Percentiles rank a stretch among this genome's conserved stretches.
Conservation (phyloP, 768 basidiomycete species). For the Lyophyllum decastes region DNA sequence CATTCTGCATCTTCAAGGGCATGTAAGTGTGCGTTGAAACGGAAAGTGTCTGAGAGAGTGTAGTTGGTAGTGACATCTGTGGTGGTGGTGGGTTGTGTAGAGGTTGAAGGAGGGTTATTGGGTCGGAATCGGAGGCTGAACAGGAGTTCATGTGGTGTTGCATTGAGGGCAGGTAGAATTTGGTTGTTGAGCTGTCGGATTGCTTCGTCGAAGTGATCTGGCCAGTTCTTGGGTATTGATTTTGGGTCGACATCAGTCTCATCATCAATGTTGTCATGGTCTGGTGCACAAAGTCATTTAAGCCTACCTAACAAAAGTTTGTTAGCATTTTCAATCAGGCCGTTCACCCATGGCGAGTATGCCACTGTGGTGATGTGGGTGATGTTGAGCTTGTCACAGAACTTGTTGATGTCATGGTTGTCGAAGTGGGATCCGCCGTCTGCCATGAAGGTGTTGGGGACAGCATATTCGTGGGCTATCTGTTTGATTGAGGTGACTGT, state of each 20-base stretch:
- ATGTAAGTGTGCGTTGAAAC: neutral
- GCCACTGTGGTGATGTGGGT: too few species aligned
- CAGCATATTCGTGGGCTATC: too few species aligned
- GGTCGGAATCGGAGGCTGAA: neutral
- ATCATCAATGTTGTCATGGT: neutral
- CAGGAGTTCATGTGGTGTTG: too few species aligned
- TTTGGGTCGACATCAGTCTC: neutral
- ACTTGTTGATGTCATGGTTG: conserved; percentile 22
- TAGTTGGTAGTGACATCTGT: neutral
- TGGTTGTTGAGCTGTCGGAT: too few species aligned
- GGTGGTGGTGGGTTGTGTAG: neutral
- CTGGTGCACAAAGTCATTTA: neutral
- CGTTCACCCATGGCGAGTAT: too few species aligned
- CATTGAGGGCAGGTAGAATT: too few species aligned
- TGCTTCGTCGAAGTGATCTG: neutral
- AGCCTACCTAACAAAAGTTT: too few species aligned
- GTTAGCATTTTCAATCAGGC: too few species aligned
- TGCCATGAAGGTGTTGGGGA: too few species aligned
- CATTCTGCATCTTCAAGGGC: too few species aligned
- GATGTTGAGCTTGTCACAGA: conserved; percentile 25
- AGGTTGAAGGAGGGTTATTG: neutral
- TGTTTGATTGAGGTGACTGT: too few species aligned
- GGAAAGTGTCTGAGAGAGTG: neutral
- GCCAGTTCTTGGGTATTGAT: neutral
- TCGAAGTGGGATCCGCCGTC: conserved; percentile 2